These are phyloP conservation scores for Azolla pinnata DNA, from an alignment of 75 land plant species.

Conservation along the genomic window DNA sequence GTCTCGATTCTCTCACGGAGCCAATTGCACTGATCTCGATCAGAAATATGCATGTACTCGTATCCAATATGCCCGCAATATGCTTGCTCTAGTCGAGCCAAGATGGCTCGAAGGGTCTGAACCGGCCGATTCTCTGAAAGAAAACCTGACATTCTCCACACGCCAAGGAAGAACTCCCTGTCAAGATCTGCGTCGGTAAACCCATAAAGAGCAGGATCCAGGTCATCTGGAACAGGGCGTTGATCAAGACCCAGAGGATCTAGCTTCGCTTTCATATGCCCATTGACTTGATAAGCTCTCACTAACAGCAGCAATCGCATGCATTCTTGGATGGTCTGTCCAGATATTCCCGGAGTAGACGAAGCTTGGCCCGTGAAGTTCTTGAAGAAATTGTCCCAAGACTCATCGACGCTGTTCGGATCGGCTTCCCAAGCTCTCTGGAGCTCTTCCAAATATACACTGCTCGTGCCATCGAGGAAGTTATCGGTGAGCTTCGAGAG, in stretches of 20 bases:
- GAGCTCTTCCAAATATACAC: slow-evolving; percentile 85
- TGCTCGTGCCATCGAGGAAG: slow-evolving; percentile 87
- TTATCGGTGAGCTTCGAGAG: slow-evolving; percentile 75
- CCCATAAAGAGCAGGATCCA: slow-evolving; percentile 64
- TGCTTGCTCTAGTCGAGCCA: slow-evolving; percentile 81
- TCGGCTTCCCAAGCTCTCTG: slow-evolving; percentile 95
- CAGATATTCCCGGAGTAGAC: slow-evolving; percentile 71
- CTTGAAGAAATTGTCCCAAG: slow-evolving; percentile 92
- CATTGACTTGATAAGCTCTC: slow-evolving; percentile 91
- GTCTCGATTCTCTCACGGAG: slow-evolving; percentile 85
- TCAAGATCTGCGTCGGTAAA: slow-evolving; percentile 88
- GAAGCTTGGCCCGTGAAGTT: slow-evolving; percentile 89
- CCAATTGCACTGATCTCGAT: slow-evolving; percentile 90
- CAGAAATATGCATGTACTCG: slow-evolving; percentile 93
- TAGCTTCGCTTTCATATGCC: slow-evolving; percentile 86
- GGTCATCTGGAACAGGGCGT: slow-evolving; percentile 56
- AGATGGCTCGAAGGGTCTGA: slow-evolving; percentile 66
- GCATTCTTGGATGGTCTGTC: slow-evolving; percentile 91
- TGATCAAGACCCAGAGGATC: slow-evolving; percentile 76
- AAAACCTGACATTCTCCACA: slow-evolving; percentile 82
- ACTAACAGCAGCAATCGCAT: slow-evolving; percentile 76
- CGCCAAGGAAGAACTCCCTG: slow-evolving; percentile 83
- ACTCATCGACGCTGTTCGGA: slow-evolving; percentile 88
- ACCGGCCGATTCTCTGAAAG: slow-evolving; percentile 81
- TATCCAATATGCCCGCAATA: slow-evolving; percentile 92